A percentile compares a stretch with the other conserved stretches of the same genome.
These are phyloP conservation scores for Pelagophyceae sp. DNA, from an alignment of 352 stramenopile genomes.

Conservation along the genomic window DNA sequence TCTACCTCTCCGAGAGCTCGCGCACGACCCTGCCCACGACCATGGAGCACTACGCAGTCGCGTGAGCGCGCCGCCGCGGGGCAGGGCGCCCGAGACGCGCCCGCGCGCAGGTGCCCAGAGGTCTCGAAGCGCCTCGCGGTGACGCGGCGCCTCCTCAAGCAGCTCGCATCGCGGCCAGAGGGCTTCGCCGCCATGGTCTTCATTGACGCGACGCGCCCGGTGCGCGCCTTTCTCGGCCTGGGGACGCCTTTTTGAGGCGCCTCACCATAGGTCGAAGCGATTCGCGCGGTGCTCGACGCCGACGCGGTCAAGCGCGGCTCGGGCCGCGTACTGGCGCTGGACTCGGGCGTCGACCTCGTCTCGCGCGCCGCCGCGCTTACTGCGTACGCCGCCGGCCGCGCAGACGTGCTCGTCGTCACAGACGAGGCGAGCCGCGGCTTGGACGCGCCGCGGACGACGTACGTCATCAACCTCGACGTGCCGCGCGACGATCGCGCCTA, in stretches of 20 bases:
- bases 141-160: not conserved
- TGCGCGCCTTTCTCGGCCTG: too few species aligned
- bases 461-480: conserved; percentile 89
- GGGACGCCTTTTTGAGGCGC: too few species aligned
- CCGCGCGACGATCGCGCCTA: conserved; percentile 89
- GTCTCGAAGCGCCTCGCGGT: not conserved
- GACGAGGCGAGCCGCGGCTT: conserved; percentile 81
- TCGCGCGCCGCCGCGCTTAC: not conserved
- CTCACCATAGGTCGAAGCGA: too few species aligned
- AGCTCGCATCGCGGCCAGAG: not conserved
- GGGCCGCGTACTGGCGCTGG: not conserved
- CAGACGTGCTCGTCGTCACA: conserved; percentile 40
- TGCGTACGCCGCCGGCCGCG: not conserved
- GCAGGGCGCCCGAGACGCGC: too few species aligned
- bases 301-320: not conserved
- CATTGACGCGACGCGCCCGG: not conserved
- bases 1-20: not conserved
- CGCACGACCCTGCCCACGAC: not conserved
- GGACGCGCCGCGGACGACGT: conserved; percentile 74
- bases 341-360: not conserved
- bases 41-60: not conserved
- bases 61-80: too few species aligned
- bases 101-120: not conserved
- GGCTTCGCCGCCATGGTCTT: not conserved
- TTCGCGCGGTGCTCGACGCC: not conserved